Conservation (phyloP, 495 filamentous ascomycete species). For the Aspergillus funiculosus region DNA sequence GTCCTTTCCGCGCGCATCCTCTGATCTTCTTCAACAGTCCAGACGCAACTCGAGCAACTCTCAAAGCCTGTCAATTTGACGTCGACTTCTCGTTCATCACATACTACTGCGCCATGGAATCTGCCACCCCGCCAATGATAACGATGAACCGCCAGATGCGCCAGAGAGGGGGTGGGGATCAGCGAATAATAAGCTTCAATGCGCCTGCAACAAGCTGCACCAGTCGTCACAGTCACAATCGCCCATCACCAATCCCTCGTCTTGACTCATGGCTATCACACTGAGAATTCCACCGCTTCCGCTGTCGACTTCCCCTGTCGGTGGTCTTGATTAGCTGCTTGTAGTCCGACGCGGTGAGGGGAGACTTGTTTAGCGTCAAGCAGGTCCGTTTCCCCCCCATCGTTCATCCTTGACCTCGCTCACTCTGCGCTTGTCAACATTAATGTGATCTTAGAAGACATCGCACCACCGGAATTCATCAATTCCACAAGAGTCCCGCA, state of each 20-base stretch:
- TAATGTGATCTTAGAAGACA: too few species aligned
- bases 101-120: conserved; percentile 2
- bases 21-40: too few species aligned
- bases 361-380: conserved; percentile 4
- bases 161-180: conserved; percentile 2
- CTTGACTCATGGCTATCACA: conserved; percentile 24
- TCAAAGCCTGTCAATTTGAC: too few species aligned
- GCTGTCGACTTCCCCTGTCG: background rate
- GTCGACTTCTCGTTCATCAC: background rate
- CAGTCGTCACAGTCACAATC: conserved; percentile 37
- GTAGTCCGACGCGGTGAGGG: conserved; percentile 8
- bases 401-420: conserved; percentile 10
- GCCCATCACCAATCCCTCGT: conserved; percentile 28
- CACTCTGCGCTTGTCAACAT: too few species aligned
- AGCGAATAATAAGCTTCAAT: conserved; percentile 14
- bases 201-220: conserved; percentile 31
- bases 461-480: conserved; percentile 3
- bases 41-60: too few species aligned
- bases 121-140: conserved; percentile 3
- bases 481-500: conserved; percentile 1
- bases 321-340: conserved; percentile 4
- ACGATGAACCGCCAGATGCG: background rate
- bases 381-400: conserved; percentile 8
- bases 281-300: background rate
- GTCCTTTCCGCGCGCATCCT: too few species aligned